A percentile compares a stretch with the other conserved stretches of the same genome.
Evolutionary conservation across 2,329 filamentous ascomycete genomes (phyloP).

Genomic region (Xylariales sp.): DNA sequence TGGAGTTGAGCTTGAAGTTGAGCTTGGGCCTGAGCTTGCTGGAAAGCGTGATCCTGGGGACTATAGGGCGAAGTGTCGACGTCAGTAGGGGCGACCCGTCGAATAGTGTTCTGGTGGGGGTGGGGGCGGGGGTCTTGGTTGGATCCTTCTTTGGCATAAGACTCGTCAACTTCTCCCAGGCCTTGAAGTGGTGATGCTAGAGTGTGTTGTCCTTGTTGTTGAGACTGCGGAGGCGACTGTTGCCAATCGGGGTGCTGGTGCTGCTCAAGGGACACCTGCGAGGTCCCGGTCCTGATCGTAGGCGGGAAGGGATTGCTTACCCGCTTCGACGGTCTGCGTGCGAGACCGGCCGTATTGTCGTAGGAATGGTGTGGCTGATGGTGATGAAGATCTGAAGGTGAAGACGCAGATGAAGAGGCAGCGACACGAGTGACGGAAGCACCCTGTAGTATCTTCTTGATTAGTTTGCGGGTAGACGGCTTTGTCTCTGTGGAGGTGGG

Average conservation of each 20-base stretch:
- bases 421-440: conserved; percentile 1
- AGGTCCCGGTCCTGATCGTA: conserved; percentile 38
- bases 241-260: conserved; percentile 15
- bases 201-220: conserved; percentile 19
- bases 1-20: conserved; percentile 7
- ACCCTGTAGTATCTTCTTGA: conserved; percentile 41
- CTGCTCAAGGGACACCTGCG: conserved; percentile 19
- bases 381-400: conserved; percentile 15
- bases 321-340: conserved; percentile 54
- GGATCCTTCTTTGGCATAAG: conserved; percentile 32
- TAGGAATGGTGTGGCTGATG: conserved; percentile 30
- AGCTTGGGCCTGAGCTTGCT: conserved; percentile 32
- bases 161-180: conserved; percentile 35
- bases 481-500: conserved; percentile 34
- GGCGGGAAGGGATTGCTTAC: conserved; percentile 42
- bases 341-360: conserved; percentile 45
- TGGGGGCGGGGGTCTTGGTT: conserved; percentile 28
- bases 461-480: conserved; percentile 47
- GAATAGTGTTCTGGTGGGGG: conserved; percentile 37
- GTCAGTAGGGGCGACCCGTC: conserved; percentile 40
- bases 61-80: conserved; percentile 39
- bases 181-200: conserved; percentile 43
- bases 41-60: conserved; percentile 38
- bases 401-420: conserved; percentile 32
- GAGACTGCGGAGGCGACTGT: conserved; percentile 15